Evolutionary conservation across 1,139 yeast genomes (phyloP), one percentile per base, ranked within the genome.

Genomic region (Debaryomyces robertsiae): DNA sequence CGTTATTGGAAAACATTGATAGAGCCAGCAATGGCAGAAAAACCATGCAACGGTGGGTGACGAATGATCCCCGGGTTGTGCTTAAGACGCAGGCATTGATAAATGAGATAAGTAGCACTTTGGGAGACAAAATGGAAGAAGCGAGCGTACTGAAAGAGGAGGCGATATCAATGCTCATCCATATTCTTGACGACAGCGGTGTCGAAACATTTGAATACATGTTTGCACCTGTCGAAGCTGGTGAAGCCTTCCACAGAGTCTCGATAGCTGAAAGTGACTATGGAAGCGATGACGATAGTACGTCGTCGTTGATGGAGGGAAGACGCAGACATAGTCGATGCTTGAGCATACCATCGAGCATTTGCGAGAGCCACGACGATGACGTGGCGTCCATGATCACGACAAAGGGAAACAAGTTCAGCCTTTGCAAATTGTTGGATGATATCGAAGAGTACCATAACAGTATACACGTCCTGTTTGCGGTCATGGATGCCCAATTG

Each of bases 221-320:
- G 11, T 25, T 25, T 11, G 28, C 6, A 9, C 5, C 6, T 9
- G 29, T 36, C 44, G 30, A 16, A 24, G n/a, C 14, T 28, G 19
- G n/a, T 22, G 13, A 9, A 19, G 27, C 15, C 4, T 17, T 11
- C 19, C n/a, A 30, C 19, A 16, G 35, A 29, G 10, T 33, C 14
- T 33, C 36, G 1, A 9, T 32, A 23, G 11, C 16, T 14, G 42
- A 39, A 15, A 30, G 39, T 18, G 45, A 42, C 3, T 32, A 36
- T 6, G 33, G 27, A 9, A 19, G 36, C 9, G 42, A 42, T 27
- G 43, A 39, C 16, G 45, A 39, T 30, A 30, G n/a, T 16, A 15
- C 24, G 11, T 42, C 24, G 11, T 42, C 45, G 1, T 23, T 42
- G 32, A 39, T 42, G 40, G 45, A 39, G 4, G 13, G 14, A 7